Conservation (phyloP, 75 land plant species). For the Isoetes taiwanensis region DNA sequence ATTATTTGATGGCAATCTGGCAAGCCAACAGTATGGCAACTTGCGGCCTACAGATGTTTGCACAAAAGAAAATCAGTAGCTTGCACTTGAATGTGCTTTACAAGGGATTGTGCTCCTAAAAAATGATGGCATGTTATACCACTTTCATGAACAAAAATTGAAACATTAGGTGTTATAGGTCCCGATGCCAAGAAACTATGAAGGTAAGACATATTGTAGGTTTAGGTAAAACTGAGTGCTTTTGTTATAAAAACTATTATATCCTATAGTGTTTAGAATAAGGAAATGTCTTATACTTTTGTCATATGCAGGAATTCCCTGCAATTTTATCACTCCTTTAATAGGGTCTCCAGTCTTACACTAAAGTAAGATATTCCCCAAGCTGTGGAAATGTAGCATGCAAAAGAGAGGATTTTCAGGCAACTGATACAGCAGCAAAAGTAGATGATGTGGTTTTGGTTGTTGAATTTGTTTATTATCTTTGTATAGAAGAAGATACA, state of each 20-base stretch:
- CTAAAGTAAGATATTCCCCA: background rate
- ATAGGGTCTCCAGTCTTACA: slow-evolving; percentile 15
- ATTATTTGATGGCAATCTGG: slow-evolving; percentile 55
- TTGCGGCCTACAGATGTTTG: slow-evolving; percentile 70
- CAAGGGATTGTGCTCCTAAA: slow-evolving; percentile 72
- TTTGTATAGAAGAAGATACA: no score
- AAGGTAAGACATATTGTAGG: slow-evolving; percentile 50
- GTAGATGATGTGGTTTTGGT: background rate
- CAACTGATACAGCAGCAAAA: background rate
- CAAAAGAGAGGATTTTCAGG: background rate
- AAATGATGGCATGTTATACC: slow-evolving; percentile 35
- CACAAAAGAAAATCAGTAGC: slow-evolving; percentile 45
- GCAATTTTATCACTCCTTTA: slow-evolving; percentile 37
- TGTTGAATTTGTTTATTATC: no score
- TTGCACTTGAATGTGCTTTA: slow-evolving; percentile 64
- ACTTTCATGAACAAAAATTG: slow-evolving; percentile 14
- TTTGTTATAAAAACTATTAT: background rate
- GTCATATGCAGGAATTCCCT: slow-evolving; percentile 55
- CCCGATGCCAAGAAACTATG: slow-evolving; percentile 94
- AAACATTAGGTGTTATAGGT: slow-evolving; percentile 65
- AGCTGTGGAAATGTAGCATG: slow-evolving; percentile 5
- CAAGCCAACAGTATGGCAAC: slow-evolving; percentile 39
- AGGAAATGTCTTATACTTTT: background rate
- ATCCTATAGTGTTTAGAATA: background rate
- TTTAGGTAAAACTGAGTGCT: background rate